Percentiles rank a stretch among this genome's conserved stretches.
phyloP scores from a whole-genome alignment of 495 filamentous ascomycete species.

The Ascodesmis nigricans region DNA sequence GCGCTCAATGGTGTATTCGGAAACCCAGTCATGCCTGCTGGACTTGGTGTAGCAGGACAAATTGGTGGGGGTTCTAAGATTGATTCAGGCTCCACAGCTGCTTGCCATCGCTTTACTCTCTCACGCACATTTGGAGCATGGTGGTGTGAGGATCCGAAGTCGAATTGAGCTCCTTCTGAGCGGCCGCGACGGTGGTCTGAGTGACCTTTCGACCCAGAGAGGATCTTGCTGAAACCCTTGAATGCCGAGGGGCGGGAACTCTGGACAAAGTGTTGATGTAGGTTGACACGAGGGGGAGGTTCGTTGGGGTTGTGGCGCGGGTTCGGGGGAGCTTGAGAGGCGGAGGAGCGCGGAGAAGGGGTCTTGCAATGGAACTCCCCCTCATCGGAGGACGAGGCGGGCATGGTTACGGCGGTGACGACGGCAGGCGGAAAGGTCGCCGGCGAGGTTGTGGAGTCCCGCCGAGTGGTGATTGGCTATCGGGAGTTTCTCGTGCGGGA shows the following conservation, averaged over 20 bases:
- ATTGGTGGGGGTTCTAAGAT: conserved; percentile 18
- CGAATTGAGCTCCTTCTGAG: conserved; percentile 22
- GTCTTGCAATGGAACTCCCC: conserved; percentile 21
- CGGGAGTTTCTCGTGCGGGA: too few species aligned
- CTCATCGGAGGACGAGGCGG: conserved; percentile 17
- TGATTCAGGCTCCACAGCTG: conserved; percentile 16
- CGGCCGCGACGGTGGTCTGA: conserved; percentile 14
- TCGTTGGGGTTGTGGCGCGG: conserved; percentile 19
- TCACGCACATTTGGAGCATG: conserved; percentile 31
- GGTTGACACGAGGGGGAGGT: conserved; percentile 16
- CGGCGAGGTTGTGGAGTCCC: too few species aligned
- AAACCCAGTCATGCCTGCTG: too few species aligned
- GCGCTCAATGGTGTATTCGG: too few species aligned
- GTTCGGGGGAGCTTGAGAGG: conserved; percentile 21
- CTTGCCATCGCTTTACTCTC: conserved; percentile 19
- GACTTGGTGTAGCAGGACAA: conserved; percentile 16
- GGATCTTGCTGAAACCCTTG: conserved; percentile 11
- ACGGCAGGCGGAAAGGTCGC: too few species aligned
- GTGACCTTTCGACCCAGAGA: conserved; percentile 2
- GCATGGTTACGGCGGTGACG: too few species aligned
- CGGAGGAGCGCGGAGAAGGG: conserved; percentile 19
- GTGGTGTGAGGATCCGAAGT: conserved; percentile 31
- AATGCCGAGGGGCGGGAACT: conserved; percentile 13
- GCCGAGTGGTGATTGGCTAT: too few species aligned
- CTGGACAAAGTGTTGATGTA: conserved; percentile 6